Evolutionary conservation across 2,329 filamentous ascomycete species (phyloP), one percentile per base, ranked within the genome.

Genomic region (Exophiala calicioides): DNA sequence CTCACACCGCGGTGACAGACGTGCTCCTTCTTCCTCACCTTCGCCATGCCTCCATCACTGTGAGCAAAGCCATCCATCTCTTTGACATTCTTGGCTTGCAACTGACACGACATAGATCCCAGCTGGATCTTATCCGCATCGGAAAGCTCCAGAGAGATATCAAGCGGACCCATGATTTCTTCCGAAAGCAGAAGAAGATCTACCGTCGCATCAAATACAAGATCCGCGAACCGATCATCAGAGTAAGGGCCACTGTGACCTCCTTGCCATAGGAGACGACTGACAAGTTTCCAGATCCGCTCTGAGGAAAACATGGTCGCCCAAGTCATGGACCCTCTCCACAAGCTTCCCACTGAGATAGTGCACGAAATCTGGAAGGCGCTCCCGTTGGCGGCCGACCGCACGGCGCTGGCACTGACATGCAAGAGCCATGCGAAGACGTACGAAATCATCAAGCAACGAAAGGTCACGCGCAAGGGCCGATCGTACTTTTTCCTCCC

Each of bases 71-170:
- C n/a, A n/a, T n/a, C n/a, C n/a, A n/a, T n/a, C n/a, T n/a, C n/a
- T n/a, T n/a, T n/a, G n/a, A n/a, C n/a, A n/a, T n/a, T n/a, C n/a
- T n/a, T n/a, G n/a, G n/a, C n/a, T n/a, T n/a, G n/a, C n/a, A n/a
- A n/a, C n/a, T n/a, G n/a, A n/a, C n/a, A n/a, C n/a, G n/a, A n/a
- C n/a, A n/a, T n/a, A n/a, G 23, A n/a, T 50, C 52, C 37, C 60
- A 56, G 18, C 61, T 58, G 31, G 62, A 55, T 33, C 58, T 55
- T 6, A 55, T 54, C 39, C 62, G 52, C 30, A 31, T 51, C 19
- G 20, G 15, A 13, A 26, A 20, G 26, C 31, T 32, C 6, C 41
- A 52, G 40, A 27, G 8, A 34, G 20, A 8, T 2, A 35, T 52
- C n/a, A 8, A n/a, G 5, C 29, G 8, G n/a, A 13, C 18, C n/a